phyloP scores from a whole-genome alignment of 1,139 yeast species.

The Magnusiomyces paraingens region DNA sequence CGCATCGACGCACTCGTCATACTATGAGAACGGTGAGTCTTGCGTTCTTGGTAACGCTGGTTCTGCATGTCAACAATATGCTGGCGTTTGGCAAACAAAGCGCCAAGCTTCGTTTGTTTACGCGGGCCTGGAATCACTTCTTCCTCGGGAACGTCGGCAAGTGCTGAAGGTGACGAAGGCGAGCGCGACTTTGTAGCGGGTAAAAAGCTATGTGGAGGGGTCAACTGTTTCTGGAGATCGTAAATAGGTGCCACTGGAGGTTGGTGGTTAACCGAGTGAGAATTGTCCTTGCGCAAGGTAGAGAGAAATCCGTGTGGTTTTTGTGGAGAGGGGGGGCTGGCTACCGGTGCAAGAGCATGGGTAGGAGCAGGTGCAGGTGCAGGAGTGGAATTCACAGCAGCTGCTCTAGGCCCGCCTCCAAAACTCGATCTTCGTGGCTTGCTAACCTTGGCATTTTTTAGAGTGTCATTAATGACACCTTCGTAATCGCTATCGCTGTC shows the following conservation, averaged over 20 bases:
- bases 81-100: conserved; percentile 3
- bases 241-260: background rate
- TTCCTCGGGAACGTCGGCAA: background rate
- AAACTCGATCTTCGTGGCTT: background rate
- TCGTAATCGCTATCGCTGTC: conserved; percentile 31
- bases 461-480: background rate
- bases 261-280: background rate
- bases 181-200: background rate
- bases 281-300: background rate
- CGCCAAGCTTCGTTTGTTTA: background rate
- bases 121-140: background rate
- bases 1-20: background rate
- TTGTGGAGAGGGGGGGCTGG: background rate
- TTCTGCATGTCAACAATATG: conserved; percentile 5
- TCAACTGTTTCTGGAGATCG: background rate
- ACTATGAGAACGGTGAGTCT: background rate
- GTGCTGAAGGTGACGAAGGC: background rate
- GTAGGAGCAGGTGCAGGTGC: conserved; percentile 1
- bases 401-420: background rate
- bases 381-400: background rate
- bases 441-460: background rate
- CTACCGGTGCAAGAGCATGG: background rate
- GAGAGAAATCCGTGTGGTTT: background rate
- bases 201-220: background rate
- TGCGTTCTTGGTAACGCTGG: conserved; percentile 2